Base-by-base conservation (phyloP, 495 filamentous ascomycete species). In the Tirmania nivea region DNA sequence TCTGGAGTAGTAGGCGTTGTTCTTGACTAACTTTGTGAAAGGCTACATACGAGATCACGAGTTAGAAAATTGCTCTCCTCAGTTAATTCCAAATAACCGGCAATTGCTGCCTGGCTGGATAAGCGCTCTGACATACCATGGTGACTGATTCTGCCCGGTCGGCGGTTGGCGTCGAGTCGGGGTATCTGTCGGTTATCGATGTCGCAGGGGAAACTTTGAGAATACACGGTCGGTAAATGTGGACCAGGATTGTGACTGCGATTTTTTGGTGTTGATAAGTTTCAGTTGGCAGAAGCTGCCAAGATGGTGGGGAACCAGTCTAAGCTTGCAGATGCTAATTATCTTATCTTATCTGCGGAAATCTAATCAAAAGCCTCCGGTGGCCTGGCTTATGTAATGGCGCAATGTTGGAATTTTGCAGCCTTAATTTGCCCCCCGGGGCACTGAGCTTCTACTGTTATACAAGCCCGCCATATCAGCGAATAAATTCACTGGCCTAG, bases 1-100 rank as follows among this genome's bases (percentile, higher is more conserved):
- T 70, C 90, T 86, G 67, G 88, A 94, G 70, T 52, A 95, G 83
- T 96, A 96, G 64, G 89, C 82, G 72, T 81, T 82, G 75, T 80
- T 89, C 83, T 97, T 97, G 71, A 90, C 78, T 63, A 75, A 70
- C 80, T 97, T 97, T 76, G 83, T 79, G 85, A 87, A 93, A 71
- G 78, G 68, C 90, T 97, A 69, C 64, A 68, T 68, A 57, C 54
- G 66, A 56, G 67, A 67, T 70, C 4, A 8, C 39, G 3, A 14
- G 39, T 31, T 31, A 31, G 25, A 31, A 31, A 31, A 31, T 31
- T 31, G 25, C 25, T 3, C 25, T 5, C 25, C 25, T 31, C 25
- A 31, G 25, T 7, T 31, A 31, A 31, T 31, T 31, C 25, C 7
- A 31, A n/a, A n/a, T n/a, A n/a, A n/a, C n/a, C n/a, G n/a, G 1